A percentile compares a stretch with the other conserved stretches of the same genome.
Evolutionary conservation across 345 rosid species (phyloP).

Genomic region (Limnanthes douglasii): DNA sequence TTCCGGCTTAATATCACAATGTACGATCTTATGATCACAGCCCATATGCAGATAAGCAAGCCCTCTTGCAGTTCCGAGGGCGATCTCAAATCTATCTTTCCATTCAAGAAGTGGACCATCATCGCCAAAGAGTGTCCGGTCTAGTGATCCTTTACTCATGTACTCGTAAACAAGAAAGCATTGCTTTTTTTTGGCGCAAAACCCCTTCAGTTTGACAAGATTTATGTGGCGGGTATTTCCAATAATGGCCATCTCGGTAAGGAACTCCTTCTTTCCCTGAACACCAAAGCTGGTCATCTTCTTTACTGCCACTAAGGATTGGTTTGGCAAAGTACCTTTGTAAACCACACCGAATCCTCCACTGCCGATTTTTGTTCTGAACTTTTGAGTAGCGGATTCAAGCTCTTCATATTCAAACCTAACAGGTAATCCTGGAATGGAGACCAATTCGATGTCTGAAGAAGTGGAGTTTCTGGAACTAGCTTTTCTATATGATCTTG

Average conservation of each 20-base stretch:
- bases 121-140: conserved; percentile 24
- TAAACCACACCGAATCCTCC: too few species aligned
- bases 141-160: conserved; percentile 35
- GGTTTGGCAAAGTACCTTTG: conserved; percentile 22
- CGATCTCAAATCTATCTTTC: conserved; percentile 37
- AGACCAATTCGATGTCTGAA: conserved; percentile 31
- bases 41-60: conserved; percentile 38
- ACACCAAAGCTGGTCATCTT: conserved; percentile 25
- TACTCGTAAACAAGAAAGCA: conserved; percentile 39
- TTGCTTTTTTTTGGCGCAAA: conserved; percentile 30
- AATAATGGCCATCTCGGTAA: conserved; percentile 38
- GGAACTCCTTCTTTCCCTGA: conserved; percentile 37
- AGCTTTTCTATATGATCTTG: conserved; percentile 12
- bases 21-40: conserved; percentile 36
- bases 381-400: conserved; percentile 27
- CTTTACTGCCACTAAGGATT: conserved; percentile 38
- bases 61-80: conserved; percentile 42
- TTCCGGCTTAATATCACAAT: conserved; percentile 15
- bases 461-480: conserved; percentile 18
- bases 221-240: conserved; percentile 46
- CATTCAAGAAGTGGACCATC: conserved; percentile 26
- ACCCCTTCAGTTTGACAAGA: conserved; percentile 44
- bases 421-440: conserved; percentile 42
- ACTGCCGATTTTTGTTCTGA: conserved; percentile 24
- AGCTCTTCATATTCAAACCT: conserved; percentile 34